Percentiles rank a stretch among this genome's conserved stretches.
phyloP scores from a whole-genome alignment of 768 basidiomycete species.

The Suillus alpinus region DNA sequence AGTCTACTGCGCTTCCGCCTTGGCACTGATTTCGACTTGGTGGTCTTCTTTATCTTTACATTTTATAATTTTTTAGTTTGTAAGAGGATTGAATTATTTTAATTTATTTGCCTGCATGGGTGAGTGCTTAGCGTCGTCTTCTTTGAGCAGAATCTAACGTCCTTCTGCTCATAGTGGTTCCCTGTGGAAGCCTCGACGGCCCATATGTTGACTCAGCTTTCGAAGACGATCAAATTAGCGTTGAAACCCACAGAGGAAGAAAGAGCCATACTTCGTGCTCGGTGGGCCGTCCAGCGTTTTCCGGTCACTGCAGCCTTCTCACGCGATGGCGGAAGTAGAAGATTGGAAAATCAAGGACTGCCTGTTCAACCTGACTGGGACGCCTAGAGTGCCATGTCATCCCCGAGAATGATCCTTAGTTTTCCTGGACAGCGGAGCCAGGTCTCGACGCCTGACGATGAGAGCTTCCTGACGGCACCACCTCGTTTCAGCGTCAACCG shows the following conservation, averaged over 20 bases:
- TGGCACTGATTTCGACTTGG: constrained; percentile 73
- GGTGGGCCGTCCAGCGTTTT: constrained; percentile 94
- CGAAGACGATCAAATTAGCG: constrained; percentile 93
- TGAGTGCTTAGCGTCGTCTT: constrained; percentile 35
- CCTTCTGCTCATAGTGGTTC: constrained; percentile 68
- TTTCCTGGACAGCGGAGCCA: constrained; percentile 69
- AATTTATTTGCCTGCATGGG: constrained; percentile 98
- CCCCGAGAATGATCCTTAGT: constrained; percentile 37
- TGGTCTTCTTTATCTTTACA: too few species aligned
- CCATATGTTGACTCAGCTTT: constrained; percentile 92
- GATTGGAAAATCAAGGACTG: constrained; percentile 72
- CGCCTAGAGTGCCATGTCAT: constrained; percentile 49
- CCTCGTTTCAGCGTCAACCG: constrained; percentile 34
- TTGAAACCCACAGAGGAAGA: constrained; percentile 89
- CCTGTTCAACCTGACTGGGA: constrained; percentile 82
- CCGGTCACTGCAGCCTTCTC: constrained; percentile 56
- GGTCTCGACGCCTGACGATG: constrained; percentile 48
- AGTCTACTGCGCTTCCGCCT: constrained; percentile 91
- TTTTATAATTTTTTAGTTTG: too few species aligned
- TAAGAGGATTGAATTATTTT: too few species aligned
- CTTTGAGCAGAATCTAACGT: constrained; percentile 1
- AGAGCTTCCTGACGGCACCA: constrained; percentile 37
- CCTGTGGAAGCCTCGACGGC: constrained; percentile 93
- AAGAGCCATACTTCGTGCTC: constrained; percentile 87
- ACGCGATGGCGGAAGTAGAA: constrained; percentile 62